phyloP scores from a whole-genome alignment of 805 yeast species.

The Kluyveromyces dobzhanskii region DNA sequence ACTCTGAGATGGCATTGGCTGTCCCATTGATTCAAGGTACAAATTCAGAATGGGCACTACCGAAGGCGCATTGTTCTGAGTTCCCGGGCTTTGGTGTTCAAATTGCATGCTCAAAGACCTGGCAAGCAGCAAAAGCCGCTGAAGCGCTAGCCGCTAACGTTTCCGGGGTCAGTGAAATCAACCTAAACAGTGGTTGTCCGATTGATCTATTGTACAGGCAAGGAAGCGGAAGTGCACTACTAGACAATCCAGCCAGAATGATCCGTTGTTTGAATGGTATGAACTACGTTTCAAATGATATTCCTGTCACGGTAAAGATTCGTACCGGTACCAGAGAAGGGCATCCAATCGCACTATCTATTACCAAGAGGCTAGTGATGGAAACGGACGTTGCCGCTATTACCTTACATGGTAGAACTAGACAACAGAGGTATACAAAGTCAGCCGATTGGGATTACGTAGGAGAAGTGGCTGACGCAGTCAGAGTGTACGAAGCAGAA shows the following conservation, averaged over 20 bases:
- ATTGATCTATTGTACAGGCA: slow-evolving; percentile 87
- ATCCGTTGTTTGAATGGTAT: slow-evolving; percentile 75
- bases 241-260: slow-evolving; percentile 82
- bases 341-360: slow-evolving; percentile 76
- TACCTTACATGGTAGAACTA: slow-evolving; percentile 91
- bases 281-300: slow-evolving; percentile 82
- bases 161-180: slow-evolving; percentile 65
- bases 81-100: slow-evolving; percentile 89
- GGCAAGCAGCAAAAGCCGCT: slow-evolving; percentile 92
- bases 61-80: slow-evolving; percentile 79
- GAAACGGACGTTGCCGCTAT: slow-evolving; percentile 85
- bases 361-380: slow-evolving; percentile 61
- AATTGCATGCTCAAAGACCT: slow-evolving; percentile 81
- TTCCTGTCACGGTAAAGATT: slow-evolving; percentile 86
- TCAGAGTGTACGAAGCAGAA: slow-evolving; percentile 47
- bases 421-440: slow-evolving; percentile 89
- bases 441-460: slow-evolving; percentile 93
- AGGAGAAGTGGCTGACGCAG: slow-evolving; percentile 58
- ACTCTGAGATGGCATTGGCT: slow-evolving; percentile 89
- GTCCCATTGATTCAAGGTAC: slow-evolving; percentile 83
- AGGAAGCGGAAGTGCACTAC: slow-evolving; percentile 91
- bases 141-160: slow-evolving; percentile 43
- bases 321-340: slow-evolving; percentile 85
- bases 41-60: slow-evolving; percentile 95
- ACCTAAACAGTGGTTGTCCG: slow-evolving; percentile 95